Evolutionary conservation across 2,329 filamentous ascomycete species (phyloP), one percentile per base, ranked within the genome.

Genomic region (Albifimbria verrucaria): DNA sequence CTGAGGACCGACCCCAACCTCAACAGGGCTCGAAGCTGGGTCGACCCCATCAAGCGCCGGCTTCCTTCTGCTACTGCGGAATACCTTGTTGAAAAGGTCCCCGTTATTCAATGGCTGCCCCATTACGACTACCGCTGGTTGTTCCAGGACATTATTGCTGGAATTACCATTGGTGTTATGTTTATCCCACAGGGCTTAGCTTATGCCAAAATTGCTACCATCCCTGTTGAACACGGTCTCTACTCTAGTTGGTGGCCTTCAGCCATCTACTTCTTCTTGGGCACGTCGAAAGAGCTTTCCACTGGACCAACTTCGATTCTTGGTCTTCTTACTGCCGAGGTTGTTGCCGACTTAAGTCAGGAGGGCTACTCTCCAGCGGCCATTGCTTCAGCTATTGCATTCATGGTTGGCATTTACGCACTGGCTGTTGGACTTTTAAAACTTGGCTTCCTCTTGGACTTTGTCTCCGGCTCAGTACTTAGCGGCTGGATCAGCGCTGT

Each of bases 401-500:
- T 87, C 63, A 81, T 83, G 69, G 82, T 87, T 56, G 85, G 85
- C 0, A 72, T 85, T 3, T 85, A 83, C 59, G 74, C 79, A 17
- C 74, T 87, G 21, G 72, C 76, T 17, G 69, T 88, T 3, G 85
- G 85, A 0, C 71, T 87, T 1, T 72, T 87, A 21, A 84, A 83
- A 50, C 77, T 87, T 5, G 84, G 84, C 1, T 88, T 86, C 63
- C 71, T 87, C 5, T 74, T 88, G 20, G 83, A 88, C 55, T 87
- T 86, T 59, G 81, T 88, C 58, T 86, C 84, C 0, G 75, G 84
- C 1, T 84, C 84, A 0, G 81, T 87, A 2, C 74, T 88, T 1
- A 82, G 76, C 7, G 85, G 85, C 4, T 87, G 87, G 69, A 85
- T 88, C 59, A 85, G 83, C 0, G 83, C 84, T 2, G 83, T 85